These are phyloP conservation scores for Pharnaceum exiguum DNA, from an alignment of 148 eudicot species.

Conservation along the genomic window DNA sequence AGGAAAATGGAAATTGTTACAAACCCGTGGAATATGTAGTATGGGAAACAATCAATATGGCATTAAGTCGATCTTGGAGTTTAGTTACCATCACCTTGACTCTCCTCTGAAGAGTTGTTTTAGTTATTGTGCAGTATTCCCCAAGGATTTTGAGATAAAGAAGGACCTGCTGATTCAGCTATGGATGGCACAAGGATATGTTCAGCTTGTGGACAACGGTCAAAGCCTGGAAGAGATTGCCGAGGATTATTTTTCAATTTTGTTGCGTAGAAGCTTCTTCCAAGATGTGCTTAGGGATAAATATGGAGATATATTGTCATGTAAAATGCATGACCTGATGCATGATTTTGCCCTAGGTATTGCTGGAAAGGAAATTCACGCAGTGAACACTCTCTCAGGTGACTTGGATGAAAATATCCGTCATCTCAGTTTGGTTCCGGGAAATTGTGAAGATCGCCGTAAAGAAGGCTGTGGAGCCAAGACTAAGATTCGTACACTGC, in stretches of 20 bases:
- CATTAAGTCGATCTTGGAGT: conserved; percentile 16
- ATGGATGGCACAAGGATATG: conserved; percentile 3
- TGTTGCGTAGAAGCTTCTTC: conserved; percentile 13
- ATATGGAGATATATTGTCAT: neutral
- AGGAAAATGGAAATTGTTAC: conserved; percentile 25
- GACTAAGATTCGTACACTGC: neutral
- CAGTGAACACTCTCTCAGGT: too few species aligned
- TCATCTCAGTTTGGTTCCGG: neutral
- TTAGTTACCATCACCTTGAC: conserved; percentile 23
- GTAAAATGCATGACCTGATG: conserved; percentile 25
- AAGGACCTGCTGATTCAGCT: neutral
- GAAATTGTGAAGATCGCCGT: neutral
- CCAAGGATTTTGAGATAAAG: neutral
- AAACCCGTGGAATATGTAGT: conserved; percentile 22
- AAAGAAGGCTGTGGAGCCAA: neutral
- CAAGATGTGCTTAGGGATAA: conserved; percentile 4
- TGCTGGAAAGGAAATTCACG: neutral
- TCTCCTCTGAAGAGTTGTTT: neutral
- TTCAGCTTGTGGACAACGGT: neutral
- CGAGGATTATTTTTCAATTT: neutral
- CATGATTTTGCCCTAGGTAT: conserved; percentile 8
- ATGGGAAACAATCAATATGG: neutral
- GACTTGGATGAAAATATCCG: neutral
- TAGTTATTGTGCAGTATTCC: conserved; percentile 6
- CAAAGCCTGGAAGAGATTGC: conserved; percentile 3